Base-by-base conservation (phyloP, 768 basidiomycete genomes). In the Lentinula sp. region DNA sequence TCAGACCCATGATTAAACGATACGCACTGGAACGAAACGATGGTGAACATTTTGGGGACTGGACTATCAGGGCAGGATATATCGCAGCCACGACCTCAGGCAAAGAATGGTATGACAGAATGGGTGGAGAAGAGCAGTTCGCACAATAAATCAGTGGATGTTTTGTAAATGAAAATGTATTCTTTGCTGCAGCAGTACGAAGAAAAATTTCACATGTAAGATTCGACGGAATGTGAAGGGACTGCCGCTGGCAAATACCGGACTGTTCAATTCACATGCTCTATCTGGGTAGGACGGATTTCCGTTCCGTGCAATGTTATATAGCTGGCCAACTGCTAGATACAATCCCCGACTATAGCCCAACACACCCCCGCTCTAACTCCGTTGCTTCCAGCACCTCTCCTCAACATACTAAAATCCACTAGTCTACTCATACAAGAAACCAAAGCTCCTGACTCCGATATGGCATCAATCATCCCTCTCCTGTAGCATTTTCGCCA, bases 21-120 rank as follows among this genome's bases (percentile, higher is more conserved):
- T 99, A 94, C 70, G 93, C 96, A 0, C 76, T 90, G 31, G 95
- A 98, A 72, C 81, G 96, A 50, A 75, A 79, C 3, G 87, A 91
- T 8, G 94, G 92, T 34, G 97, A 99, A 74, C 87, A 78, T 60
- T 98, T 99, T 68, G 97, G 97, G 35, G 97, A 98, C 28, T 99
- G 91, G 71, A 92, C 93, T 35, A 89, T 99, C 64, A 82, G 96
- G 51, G 89, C 85, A 28, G 94, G 95, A 48, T 94, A 95, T 68
- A 94, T 98, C 65, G 82, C 91, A 39, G 82, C 90, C 2, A 95
- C 92, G 0, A 89, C 85, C 1, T 83, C 87, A 40, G 95, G 95
- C 16, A 90, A 82, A 67, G 78, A 84, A 52, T 98, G 93, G 89
- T 97, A 95, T 72, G 89, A 93, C 50, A 76, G 82, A 16, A 83